Conservation (phyloP, 805 yeast genomes). For the Lipomyces sp. region DNA sequence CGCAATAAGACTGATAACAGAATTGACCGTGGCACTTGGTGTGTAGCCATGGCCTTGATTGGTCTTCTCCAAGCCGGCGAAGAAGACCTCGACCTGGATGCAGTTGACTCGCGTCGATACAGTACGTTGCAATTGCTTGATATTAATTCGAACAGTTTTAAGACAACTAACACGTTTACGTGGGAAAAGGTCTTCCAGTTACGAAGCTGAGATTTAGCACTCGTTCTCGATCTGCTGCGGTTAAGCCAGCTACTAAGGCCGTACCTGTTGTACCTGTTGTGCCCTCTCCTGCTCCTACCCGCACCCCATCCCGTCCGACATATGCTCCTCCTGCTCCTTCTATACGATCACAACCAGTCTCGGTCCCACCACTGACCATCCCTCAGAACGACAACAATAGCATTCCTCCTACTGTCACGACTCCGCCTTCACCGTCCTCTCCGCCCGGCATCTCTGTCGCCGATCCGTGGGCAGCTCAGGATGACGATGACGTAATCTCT, state of each 20-base stretch:
- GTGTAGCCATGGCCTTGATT: constrained; percentile 44
- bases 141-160: not conserved
- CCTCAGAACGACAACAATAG: not conserved
- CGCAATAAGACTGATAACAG: constrained; percentile 37
- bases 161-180: not conserved
- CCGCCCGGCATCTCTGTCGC: constrained; percentile 28
- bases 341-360: constrained; percentile 9
- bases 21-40: constrained; percentile 43
- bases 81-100: constrained; percentile 41
- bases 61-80: constrained; percentile 46
- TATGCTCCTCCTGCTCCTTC: constrained; percentile 17
- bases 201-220: constrained; percentile 17
- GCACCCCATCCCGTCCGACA: constrained; percentile 12
- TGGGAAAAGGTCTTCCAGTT: constrained; percentile 22
- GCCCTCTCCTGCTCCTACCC: not conserved
- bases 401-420: constrained; percentile 28
- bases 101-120: constrained; percentile 39
- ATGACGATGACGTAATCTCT: constrained; percentile 17
- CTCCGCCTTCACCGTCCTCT: constrained; percentile 37
- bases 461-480: constrained; percentile 34
- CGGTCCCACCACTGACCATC: constrained; percentile 15
- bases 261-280: not conserved
- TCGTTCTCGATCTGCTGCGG: not conserved
- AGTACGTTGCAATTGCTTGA: constrained; percentile 17
- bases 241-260: not conserved